Conservation (phyloP, 768 basidiomycete genomes). For the Leccinum fibrillosum region DNA sequence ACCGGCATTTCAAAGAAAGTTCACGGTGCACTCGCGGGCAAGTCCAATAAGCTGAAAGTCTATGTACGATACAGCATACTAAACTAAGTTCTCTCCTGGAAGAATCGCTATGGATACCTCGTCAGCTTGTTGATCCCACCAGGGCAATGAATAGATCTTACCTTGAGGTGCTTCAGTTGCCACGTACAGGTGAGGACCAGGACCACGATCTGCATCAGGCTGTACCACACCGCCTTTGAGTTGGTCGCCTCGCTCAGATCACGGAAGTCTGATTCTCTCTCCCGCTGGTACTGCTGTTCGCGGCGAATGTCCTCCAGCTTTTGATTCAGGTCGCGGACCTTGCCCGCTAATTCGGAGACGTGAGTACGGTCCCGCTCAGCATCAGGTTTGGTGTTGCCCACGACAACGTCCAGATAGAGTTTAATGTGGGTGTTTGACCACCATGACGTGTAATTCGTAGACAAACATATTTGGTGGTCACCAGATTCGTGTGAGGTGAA, state of each 20-base stretch:
- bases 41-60: slow-evolving; percentile 4
- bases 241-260: slow-evolving; percentile 89
- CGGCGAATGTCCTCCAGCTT: slow-evolving; percentile 90
- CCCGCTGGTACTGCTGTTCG: slow-evolving; percentile 97
- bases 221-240: slow-evolving; percentile 93
- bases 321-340: slow-evolving; percentile 89
- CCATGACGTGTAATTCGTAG: slow-evolving; percentile 90
- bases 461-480: slow-evolving; percentile 96
- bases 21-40: not conserved
- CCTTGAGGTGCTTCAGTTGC: slow-evolving; percentile 92
- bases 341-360: slow-evolving; percentile 74
- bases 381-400: slow-evolving; percentile 85
- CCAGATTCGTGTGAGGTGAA: slow-evolving; percentile 97
- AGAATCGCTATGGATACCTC: slow-evolving; percentile 58
- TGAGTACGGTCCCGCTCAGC: slow-evolving; percentile 84
- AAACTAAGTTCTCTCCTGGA: slow-evolving; percentile 70
- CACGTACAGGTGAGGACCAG: slow-evolving; percentile 83
- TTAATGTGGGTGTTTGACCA: slow-evolving; percentile 85
- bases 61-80: slow-evolving; percentile 9
- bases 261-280: slow-evolving; percentile 88
- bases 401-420: slow-evolving; percentile 90
- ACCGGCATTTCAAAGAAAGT: not conserved
- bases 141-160: slow-evolving; percentile 33
- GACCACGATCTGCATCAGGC: slow-evolving; percentile 79
- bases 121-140: slow-evolving; percentile 1